phyloP scores from a whole-genome alignment of 2,329 filamentous ascomycete species.

The Pezicula radicicola region DNA sequence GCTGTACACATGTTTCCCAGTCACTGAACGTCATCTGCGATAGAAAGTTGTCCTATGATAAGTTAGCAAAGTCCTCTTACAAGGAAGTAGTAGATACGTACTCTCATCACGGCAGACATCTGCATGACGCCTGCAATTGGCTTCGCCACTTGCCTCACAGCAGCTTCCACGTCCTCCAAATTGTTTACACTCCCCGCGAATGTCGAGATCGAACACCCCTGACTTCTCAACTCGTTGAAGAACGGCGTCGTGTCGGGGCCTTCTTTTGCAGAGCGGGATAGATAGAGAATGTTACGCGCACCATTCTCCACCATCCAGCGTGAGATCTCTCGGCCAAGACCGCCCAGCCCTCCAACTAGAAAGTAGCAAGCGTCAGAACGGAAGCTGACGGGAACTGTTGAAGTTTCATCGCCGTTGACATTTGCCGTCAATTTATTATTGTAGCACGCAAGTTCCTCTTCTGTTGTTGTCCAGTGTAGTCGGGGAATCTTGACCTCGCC shows the following conservation, averaged over 20 bases:
- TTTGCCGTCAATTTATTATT: too few relatives aligned
- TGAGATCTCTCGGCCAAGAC: constrained; percentile 33
- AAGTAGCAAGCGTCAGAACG: constrained; percentile 29
- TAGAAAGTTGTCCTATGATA: constrained; percentile 26
- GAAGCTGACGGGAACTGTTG: constrained; percentile 1
- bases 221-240: neutral
- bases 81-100: too few relatives aligned
- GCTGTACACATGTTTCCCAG: constrained; percentile 27
- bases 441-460: too few relatives aligned
- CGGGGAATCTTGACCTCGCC: too few relatives aligned
- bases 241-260: neutral
- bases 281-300: constrained; percentile 34
- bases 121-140: constrained; percentile 12
- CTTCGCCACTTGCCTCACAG: neutral
- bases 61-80: neutral
- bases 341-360: constrained; percentile 37
- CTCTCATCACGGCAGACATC: neutral
- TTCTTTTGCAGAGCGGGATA: constrained; percentile 25
- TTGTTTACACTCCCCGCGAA: neutral
- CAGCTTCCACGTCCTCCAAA: neutral
- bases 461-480: too few relatives aligned
- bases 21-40: constrained; percentile 32
- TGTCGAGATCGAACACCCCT: neutral
- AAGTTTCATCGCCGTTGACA: neutral
- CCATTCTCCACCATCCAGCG: constrained; percentile 33